These are phyloP conservation scores for Heracleum sosnowskyi DNA, from an alignment of 129 eudicot species.

Conservation along the genomic window DNA sequence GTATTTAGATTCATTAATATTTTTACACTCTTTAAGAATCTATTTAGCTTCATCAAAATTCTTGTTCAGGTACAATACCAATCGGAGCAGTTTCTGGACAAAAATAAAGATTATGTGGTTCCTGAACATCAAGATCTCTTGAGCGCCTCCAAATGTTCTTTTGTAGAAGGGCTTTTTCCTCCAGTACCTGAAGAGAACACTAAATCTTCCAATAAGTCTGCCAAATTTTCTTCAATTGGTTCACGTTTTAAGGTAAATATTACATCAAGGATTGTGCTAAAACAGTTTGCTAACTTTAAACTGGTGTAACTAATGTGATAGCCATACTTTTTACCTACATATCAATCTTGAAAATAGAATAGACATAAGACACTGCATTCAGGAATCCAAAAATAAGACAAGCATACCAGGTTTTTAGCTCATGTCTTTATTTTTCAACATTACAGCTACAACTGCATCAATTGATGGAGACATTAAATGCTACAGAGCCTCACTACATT, in stretches of 20 bases:
- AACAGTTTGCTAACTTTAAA: not conserved
- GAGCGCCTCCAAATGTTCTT: conserved; percentile 76
- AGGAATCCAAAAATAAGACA: not conserved
- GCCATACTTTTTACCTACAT: not conserved
- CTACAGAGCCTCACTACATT: conserved; percentile 94
- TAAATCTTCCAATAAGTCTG: conserved; percentile 87
- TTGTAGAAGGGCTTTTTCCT: conserved; percentile 95
- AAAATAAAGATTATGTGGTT: conserved; percentile 95
- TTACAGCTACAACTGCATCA: conserved; percentile 88
- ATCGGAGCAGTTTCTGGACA: conserved; percentile 95
- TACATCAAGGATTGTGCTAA: not conserved
- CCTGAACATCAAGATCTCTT: conserved; percentile 96
- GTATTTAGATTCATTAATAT: not conserved
- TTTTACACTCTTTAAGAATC: not conserved
- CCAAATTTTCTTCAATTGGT: conserved; percentile 94
- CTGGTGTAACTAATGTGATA: not conserved
- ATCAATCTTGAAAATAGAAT: not conserved
- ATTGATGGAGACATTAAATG: conserved; percentile 87
- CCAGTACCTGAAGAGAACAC: conserved; percentile 67
- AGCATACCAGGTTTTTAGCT: conserved; percentile 10
- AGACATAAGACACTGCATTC: not conserved
- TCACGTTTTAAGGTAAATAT: conserved; percentile 81
- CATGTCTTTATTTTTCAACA: not conserved
- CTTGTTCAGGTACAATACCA: conserved; percentile 68
- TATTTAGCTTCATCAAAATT: not conserved